phyloP scores from a whole-genome alignment of 305 asterid genomes.

The Lippia alba region DNA sequence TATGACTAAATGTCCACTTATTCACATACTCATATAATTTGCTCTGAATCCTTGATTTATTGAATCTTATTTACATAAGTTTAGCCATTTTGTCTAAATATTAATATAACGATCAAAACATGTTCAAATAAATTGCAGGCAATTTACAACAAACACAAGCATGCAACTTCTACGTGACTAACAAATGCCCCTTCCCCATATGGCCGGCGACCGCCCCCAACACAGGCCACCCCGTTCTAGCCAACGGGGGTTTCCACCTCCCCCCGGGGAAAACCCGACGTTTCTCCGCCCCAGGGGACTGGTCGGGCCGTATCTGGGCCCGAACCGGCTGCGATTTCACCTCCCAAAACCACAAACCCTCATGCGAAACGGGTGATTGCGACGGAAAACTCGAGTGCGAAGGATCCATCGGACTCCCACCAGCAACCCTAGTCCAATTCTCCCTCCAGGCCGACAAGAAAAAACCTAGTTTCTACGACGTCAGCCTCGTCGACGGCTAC shows the following conservation, averaged over 20 bases:
- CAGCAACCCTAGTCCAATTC: constrained; percentile 68
- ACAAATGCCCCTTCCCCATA: constrained; percentile 79
- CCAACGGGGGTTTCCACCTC: constrained; percentile 78
- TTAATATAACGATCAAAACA: too few species aligned
- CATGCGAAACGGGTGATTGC: constrained; percentile 77
- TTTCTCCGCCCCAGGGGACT: constrained; percentile 56
- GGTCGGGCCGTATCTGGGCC: constrained; percentile 90
- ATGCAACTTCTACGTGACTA: constrained; percentile 62
- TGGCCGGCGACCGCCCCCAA: constrained; percentile 93
- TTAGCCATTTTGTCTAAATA: too few species aligned
- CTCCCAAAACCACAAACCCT: constrained; percentile 33
- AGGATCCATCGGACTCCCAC: constrained; percentile 71
- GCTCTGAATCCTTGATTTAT: too few species aligned
- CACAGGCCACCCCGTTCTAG: constrained; percentile 65
- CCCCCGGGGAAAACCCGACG: constrained; percentile 45
- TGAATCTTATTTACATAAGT: not conserved
- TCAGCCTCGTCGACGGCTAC: constrained; percentile 87
- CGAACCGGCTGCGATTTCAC: constrained; percentile 76
- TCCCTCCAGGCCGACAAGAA: constrained; percentile 50
- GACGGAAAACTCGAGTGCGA: constrained; percentile 64
- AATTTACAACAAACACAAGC: constrained; percentile 40
- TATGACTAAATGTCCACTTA: too few species aligned
- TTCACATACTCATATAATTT: too few species aligned
- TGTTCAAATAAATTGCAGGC: constrained; percentile 36
- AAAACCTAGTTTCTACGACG: constrained; percentile 72